Percentiles rank a stretch among this genome's conserved stretches.
These are phyloP conservation scores for Mortierella sp. DNA, from an alignment of 371 early-diverging fungal genomes.

Conservation along the genomic window DNA sequence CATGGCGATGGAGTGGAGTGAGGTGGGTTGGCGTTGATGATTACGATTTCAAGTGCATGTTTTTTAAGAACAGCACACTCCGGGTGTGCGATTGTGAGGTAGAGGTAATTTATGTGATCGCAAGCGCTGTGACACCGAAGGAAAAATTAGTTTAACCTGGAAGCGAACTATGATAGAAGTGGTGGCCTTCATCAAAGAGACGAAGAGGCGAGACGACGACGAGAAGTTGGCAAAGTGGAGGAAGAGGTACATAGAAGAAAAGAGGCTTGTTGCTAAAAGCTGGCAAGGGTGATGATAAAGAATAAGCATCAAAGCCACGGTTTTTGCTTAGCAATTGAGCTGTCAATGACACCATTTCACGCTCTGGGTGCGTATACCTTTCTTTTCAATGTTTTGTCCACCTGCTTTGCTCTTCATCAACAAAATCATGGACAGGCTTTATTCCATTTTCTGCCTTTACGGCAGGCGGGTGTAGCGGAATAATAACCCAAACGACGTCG, in stretches of 20 bases:
- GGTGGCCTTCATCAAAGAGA: background rate
- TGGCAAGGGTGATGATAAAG: background rate
- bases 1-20: constrained; percentile 23
- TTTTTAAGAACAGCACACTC: background rate
- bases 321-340: background rate
- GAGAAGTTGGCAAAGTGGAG: background rate
- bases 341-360: background rate
- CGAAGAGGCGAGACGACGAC: background rate
- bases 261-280: background rate
- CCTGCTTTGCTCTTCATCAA: background rate
- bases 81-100: background rate
- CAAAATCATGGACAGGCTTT: background rate
- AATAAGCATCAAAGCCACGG: constrained; percentile 2
- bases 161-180: background rate
- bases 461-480: background rate
- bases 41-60: constrained; percentile 8
- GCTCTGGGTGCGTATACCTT: background rate
- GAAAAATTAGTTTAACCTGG: background rate
- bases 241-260: background rate
- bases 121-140: background rate
- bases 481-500: background rate
- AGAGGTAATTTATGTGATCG: background rate
- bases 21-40: constrained; percentile 11
- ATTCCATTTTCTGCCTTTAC: background rate
- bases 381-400: background rate